Conservation (phyloP, 495 filamentous ascomycete species). For the Lepidopterella palustris region DNA sequence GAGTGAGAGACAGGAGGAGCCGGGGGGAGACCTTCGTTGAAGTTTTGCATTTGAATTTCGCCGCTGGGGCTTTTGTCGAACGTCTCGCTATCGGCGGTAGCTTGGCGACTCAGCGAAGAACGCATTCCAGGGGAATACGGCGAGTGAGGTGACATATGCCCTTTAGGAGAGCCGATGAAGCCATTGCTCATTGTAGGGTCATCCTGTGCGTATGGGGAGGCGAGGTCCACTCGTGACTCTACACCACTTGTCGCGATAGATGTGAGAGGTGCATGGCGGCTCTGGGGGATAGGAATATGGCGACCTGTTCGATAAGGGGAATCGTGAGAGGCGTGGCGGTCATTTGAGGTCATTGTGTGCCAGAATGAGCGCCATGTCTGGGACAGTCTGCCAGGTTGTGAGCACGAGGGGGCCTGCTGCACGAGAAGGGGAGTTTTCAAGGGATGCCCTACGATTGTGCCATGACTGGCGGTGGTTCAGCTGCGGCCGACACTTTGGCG, state of each 20-base stretch:
- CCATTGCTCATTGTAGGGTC: slow-evolving; percentile 42
- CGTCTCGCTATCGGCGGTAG: slow-evolving; percentile 52
- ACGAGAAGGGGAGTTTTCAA: not conserved
- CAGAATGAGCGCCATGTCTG: slow-evolving; percentile 73
- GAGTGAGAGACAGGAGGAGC: slow-evolving; percentile 81
- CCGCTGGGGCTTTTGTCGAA: slow-evolving; percentile 60
- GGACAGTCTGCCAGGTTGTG: slow-evolving; percentile 45
- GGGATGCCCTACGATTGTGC: slow-evolving; percentile 20
- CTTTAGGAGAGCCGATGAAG: slow-evolving; percentile 55
- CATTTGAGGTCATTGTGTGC: slow-evolving; percentile 80
- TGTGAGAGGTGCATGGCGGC: slow-evolving; percentile 36
- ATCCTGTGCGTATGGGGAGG: slow-evolving; percentile 64
- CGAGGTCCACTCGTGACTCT: slow-evolving; percentile 42
- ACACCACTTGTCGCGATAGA: slow-evolving; percentile 59
- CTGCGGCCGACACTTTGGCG: slow-evolving; percentile 6
- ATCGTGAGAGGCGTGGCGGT: slow-evolving; percentile 43
- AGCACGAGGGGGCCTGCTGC: not conserved
- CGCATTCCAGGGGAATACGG: slow-evolving; percentile 91
- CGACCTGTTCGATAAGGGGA: slow-evolving; percentile 39
- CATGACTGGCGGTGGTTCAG: slow-evolving; percentile 19
- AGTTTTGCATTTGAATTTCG: slow-evolving; percentile 96
- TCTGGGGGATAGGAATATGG: slow-evolving; percentile 36
- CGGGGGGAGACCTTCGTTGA: slow-evolving; percentile 84
- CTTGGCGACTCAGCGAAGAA: slow-evolving; percentile 57
- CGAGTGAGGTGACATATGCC: slow-evolving; percentile 48